Evolutionary conservation across 345 rosid genomes (phyloP).

Genomic region (Psidium guajava): DNA sequence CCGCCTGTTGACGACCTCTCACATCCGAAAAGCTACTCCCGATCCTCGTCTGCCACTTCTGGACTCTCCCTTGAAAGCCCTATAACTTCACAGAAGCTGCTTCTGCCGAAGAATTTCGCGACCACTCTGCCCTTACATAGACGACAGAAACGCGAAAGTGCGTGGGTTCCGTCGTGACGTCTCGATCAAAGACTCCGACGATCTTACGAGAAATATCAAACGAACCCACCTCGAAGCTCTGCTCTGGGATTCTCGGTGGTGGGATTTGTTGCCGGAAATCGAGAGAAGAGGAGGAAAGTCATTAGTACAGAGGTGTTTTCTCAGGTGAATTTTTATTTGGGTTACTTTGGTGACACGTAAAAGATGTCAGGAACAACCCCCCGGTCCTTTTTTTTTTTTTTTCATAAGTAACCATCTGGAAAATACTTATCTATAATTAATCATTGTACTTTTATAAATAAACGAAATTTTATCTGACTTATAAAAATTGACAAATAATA

Average conservation of each 20-base stretch:
- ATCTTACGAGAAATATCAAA: fast-evolving
- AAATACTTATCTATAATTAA: background rate
- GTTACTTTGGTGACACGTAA: too few relatives aligned
- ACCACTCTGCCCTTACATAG: background rate
- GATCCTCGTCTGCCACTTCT: constrained; percentile 17
- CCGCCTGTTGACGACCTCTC: constrained; percentile 60
- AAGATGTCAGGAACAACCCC: too few relatives aligned
- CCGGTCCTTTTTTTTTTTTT: too few relatives aligned
- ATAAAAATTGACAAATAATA: too few relatives aligned
- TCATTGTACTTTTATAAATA: background rate
- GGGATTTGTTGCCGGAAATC: too few relatives aligned
- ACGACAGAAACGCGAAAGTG: background rate
- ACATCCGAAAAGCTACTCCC: constrained; percentile 54
- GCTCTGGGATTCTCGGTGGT: too few relatives aligned
- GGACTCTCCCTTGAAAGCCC: fast-evolving
- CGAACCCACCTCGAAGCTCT: background rate
- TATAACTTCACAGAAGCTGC: background rate
- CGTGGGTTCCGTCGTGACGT: background rate
- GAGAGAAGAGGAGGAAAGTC: too few relatives aligned
- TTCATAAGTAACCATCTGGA: too few relatives aligned
- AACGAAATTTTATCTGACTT: too few relatives aligned
- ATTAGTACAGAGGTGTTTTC: too few relatives aligned
- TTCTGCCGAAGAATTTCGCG: background rate
- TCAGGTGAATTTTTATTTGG: too few relatives aligned
- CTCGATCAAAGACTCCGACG: background rate